Percentiles rank a stretch among this genome's conserved stretches.
Evolutionary conservation across 495 filamentous ascomycete genomes (phyloP).

Genomic region (Monascus purpureus): DNA sequence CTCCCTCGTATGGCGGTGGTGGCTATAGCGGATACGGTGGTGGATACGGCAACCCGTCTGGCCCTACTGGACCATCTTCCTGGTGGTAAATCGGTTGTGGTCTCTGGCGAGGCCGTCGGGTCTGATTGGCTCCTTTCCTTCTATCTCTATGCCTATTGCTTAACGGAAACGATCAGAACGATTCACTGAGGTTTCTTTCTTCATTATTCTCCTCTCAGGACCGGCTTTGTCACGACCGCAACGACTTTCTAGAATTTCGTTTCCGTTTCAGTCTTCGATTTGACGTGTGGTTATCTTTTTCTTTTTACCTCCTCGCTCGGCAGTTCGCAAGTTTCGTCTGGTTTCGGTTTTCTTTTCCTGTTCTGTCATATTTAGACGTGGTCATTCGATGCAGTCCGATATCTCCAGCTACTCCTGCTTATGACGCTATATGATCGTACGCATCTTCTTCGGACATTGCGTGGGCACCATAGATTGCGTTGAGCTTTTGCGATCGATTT

Average conservation of each 20-base stretch:
- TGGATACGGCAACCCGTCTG: constrained; percentile 74
- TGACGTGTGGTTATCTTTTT: constrained; percentile 5
- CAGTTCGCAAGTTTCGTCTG: constrained; percentile 17
- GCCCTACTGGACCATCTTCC: constrained; percentile 65
- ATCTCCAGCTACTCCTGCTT: constrained; percentile 22
- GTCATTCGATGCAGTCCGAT: constrained; percentile 32
- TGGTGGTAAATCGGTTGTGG: constrained; percentile 77
- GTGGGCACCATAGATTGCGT: constrained; percentile 73
- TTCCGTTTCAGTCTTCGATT: constrained; percentile 9
- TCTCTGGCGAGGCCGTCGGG: constrained; percentile 32
- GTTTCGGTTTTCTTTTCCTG: constrained; percentile 16
- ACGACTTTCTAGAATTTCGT: constrained; percentile 23
- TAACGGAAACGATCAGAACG: constrained; percentile 34
- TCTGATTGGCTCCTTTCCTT: constrained; percentile 32
- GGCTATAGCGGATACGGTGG: constrained; percentile 35
- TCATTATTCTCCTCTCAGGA: constrained; percentile 28
- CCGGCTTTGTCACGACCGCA: constrained; percentile 38
- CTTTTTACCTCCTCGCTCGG: constrained; percentile 12
- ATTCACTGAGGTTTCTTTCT: constrained; percentile 32
- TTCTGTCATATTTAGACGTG: constrained; percentile 28
- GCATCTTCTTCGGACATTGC: constrained; percentile 36
- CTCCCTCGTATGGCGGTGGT: constrained; percentile 23
- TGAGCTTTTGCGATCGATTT: constrained; percentile 44
- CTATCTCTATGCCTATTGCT: constrained; percentile 24
- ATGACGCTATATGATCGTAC: constrained; percentile 19